Evolutionary conservation across 2,329 filamentous ascomycete species (phyloP).

Genomic region (Sphaerostilbella broomeana): DNA sequence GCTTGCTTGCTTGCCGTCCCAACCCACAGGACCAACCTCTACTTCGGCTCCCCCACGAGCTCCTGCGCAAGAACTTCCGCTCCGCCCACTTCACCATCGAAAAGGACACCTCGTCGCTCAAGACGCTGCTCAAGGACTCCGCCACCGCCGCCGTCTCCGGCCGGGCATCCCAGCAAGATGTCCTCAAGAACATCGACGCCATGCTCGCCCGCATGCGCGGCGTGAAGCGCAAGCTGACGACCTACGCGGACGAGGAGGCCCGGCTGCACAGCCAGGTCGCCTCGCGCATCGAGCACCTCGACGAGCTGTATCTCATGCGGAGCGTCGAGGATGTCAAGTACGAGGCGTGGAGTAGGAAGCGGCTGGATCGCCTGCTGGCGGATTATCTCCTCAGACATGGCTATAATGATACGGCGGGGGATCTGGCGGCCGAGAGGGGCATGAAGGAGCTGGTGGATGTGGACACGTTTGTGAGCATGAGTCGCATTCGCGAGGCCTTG

Average conservation of each 20-base stretch:
- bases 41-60: slow-evolving; percentile 84
- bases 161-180: slow-evolving; percentile 57
- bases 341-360: slow-evolving; percentile 76
- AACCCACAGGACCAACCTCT: slow-evolving; percentile 76
- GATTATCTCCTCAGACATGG: slow-evolving; percentile 86
- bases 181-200: slow-evolving; percentile 72
- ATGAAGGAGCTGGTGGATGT: slow-evolving; percentile 83
- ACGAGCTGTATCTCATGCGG: slow-evolving; percentile 71
- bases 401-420: slow-evolving; percentile 68
- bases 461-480: slow-evolving; percentile 78
- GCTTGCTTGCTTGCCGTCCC: background rate
- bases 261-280: slow-evolving; percentile 67
- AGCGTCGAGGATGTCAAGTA: slow-evolving; percentile 88
- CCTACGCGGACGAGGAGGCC: slow-evolving; percentile 71
- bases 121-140: slow-evolving; percentile 54
- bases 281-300: slow-evolving; percentile 72
- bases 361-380: slow-evolving; percentile 80
- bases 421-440: slow-evolving; percentile 65
- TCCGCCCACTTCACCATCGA: slow-evolving; percentile 71
- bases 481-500: slow-evolving; percentile 68
- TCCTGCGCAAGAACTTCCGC: slow-evolving; percentile 91
- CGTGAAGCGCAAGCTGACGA: slow-evolving; percentile 79
- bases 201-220: slow-evolving; percentile 82
- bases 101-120: slow-evolving; percentile 58
- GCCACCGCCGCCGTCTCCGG: slow-evolving; percentile 62